Percentiles rank a stretch among this genome's conserved stretches.
Evolutionary conservation across 2,329 filamentous ascomycete genomes (phyloP).

Genomic region (Penicillium corylophilum): DNA sequence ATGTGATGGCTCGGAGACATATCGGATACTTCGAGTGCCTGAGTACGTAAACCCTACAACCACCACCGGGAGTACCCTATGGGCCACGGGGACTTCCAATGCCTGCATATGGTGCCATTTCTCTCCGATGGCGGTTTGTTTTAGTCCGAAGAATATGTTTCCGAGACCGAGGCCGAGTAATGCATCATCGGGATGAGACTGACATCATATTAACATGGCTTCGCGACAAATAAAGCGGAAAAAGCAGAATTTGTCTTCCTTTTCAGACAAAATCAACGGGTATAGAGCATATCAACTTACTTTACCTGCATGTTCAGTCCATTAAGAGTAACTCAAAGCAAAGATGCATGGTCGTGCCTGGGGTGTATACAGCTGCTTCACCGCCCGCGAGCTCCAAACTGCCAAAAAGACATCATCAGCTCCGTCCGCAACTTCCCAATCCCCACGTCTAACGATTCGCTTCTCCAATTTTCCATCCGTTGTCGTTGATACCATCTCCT

Average conservation of each 20-base stretch:
- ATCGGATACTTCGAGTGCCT: conserved; percentile 29
- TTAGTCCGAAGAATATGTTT: background rate
- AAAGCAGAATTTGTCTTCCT: no score
- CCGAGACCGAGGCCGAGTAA: background rate
- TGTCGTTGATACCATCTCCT: conserved; percentile 1
- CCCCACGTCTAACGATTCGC: conserved; percentile 9
- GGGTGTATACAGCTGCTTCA: conserved; percentile 9
- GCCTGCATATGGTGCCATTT: background rate
- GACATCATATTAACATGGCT: background rate
- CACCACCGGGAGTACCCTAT: background rate
- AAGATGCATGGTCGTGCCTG: background rate
- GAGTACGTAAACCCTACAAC: background rate
- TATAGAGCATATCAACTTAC: no score
- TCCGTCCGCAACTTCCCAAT: conserved; percentile 14
- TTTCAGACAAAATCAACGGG: no score
- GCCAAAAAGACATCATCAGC: conserved; percentile 23
- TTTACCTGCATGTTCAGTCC: background rate
- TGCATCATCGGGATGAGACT: background rate
- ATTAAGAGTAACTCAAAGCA: background rate
- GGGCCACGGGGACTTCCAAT: conserved; percentile 1
- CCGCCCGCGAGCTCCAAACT: conserved; percentile 20
- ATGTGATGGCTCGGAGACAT: conserved; percentile 29
- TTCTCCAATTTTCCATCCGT: conserved; percentile 6
- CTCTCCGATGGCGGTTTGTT: background rate
- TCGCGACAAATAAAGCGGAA: background rate